Percentiles rank a stretch among this genome's conserved stretches.
These are phyloP conservation scores for Daldinia grandis DNA, from an alignment of 495 filamentous ascomycete genomes.

Conservation along the genomic window DNA sequence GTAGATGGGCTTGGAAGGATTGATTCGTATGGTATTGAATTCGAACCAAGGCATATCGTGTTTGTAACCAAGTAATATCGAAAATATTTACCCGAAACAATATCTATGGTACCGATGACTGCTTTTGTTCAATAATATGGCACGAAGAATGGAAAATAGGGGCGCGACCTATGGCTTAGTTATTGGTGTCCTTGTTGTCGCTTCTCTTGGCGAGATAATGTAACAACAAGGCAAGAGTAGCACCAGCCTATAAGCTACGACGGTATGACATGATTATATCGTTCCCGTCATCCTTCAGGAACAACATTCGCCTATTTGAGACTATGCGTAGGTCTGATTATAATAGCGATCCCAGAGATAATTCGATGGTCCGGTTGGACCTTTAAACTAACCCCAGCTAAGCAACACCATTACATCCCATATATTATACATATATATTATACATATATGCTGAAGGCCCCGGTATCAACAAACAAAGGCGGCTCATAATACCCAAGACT, in stretches of 20 bases:
- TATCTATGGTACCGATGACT: neutral
- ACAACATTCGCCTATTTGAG: neutral
- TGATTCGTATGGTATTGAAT: neutral
- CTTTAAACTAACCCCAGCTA: neutral
- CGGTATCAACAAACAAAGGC: neutral
- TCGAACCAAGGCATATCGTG: neutral
- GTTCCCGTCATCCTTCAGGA: neutral
- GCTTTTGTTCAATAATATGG: neutral
- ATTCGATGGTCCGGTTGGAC: neutral
- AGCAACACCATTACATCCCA: neutral
- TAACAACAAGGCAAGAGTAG: neutral
- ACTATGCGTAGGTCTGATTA: neutral
- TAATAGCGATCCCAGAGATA: neutral
- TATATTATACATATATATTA: too few relatives aligned
- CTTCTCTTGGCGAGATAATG: neutral
- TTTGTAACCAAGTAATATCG: neutral
- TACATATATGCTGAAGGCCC: too few relatives aligned
- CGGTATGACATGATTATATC: neutral
- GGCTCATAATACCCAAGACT: neutral
- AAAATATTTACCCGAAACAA: neutral
- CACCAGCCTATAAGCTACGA: neutral
- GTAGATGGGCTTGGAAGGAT: neutral
- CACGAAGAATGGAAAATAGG: neutral
- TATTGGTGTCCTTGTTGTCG: neutral
- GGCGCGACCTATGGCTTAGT: neutral